Evolutionary conservation across 2,329 filamentous ascomycete species (phyloP), one percentile per base, ranked within the genome.

Genomic region (Hymenoscyphus infarciens): DNA sequence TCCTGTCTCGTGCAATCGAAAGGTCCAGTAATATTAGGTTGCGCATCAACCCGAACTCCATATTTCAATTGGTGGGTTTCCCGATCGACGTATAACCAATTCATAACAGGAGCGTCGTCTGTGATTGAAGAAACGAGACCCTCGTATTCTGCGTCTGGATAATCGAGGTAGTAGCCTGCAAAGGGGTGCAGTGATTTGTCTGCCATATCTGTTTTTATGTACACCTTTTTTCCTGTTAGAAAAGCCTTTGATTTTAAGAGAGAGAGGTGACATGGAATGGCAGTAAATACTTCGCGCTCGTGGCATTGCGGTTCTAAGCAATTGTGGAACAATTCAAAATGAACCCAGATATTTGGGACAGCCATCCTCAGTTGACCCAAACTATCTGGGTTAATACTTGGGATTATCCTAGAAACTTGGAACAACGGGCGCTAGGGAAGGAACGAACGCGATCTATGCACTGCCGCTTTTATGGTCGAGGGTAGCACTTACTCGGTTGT

Each of bases 1-100:
- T 83, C 81, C 70, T 82, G 79, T 49, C 79, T 75, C 2, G 81
- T 83, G 71, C 80, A 82, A 70, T 83, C 80, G 86, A 89, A 96
- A 7, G 89, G 87, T 13, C 91, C 92, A 57, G 93, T 85, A 65
- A 88, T 79, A 74, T 96, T 89, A 29, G 80, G 82, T 31, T 88
- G 80, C 49, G 89, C 91, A 63, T 89, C 87, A 58, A 86, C 87
- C 49, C 90, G 85, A 38, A 87, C 87, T n/a, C 84, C 84, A 70
- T 87, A 87, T 64, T 81, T 83, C 16, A 88, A 66, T 70, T 86
- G 81, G 55, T 83, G 77, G 0, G 85, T 87, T 5, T 81, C 73
- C 54, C 77, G 79, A 70, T 89, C 84, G 15, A 83, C 80, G 69
- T 87, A 89, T 11, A 89, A 80, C 87, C 87, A 89, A 65, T 88